Evolutionary conservation across 2,329 filamentous ascomycete species (phyloP), one percentile per base, ranked within the genome.

Genomic region (Scedosporium minutisporum): DNA sequence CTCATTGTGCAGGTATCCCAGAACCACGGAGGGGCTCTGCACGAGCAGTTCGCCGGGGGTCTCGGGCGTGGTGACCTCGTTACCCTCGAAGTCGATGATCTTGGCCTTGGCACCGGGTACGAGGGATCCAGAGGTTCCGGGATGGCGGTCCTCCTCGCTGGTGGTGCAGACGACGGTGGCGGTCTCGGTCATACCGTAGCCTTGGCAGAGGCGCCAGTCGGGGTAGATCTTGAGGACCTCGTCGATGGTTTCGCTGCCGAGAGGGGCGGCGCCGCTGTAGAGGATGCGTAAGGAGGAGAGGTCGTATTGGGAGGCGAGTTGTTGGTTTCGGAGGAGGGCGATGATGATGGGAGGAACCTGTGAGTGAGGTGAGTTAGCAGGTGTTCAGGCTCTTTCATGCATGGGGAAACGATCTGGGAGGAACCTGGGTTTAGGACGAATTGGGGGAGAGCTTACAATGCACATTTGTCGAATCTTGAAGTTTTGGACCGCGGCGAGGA

Each of bases 1-100:
- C 55, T 89, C 86, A 70, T 96, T 96, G 75, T 96, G 89, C 61
- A 96, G 77, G 68, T 97, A 97, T 1, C 93, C 93, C 0, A 96
- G 75, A 0, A 89, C 86, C 1, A 96, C 84, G 1, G 87, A 87
- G 0, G 91, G 92, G 0, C 85, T 85, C 71, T 91, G 89, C 23
- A 96, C 83, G 18, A 90, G 80, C 14, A 97, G 81, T 73, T 97
- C 93, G 42, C 93, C 93, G 0, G 88, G 89, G 57, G 86, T 84
- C 65, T 93, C 77, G 67, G 89, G 86, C 6, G 77, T 81, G 0
- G 83, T 87, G 53, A 93, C 80, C 68, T 92, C 88, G 2, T 80
- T 78, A 4, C 88, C 89, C 61, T 91, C 87, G 0, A 78, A 69
- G 2, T 84, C 83, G 51, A 93, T 76, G 9, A 93, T 75, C 66